Evolutionary conservation across 805 yeast genomes (phyloP), one percentile per base, ranked within the genome.

Genomic region (Candida odintsovae): DNA sequence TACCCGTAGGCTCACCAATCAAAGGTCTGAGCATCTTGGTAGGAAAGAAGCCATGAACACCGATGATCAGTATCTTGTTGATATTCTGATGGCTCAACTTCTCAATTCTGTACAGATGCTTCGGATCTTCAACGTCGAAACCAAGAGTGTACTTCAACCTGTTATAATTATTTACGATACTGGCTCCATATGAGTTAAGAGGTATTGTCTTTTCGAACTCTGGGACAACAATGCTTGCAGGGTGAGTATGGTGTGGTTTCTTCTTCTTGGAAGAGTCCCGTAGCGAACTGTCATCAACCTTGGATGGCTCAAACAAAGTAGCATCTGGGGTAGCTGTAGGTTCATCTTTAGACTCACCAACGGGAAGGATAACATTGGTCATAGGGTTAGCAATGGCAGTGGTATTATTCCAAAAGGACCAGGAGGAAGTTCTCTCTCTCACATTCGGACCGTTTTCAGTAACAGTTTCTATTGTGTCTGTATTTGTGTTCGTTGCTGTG

Each of bases 41-140:
- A 0, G 99, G 99, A 69, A 94, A 92, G 59, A 90, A 92, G 1
- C 99, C 99, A 67, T 92, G 99, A 2, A 92, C 90, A 0, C 99
- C 99, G 48, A 92, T 80, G 31, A 94, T 84, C 26, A 92, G 74
- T 0, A 86, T 86, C 51, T 81, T 79, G 47, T 77, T 76, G 33
- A 78, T 70, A 11, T 49, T 46, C 8, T 29, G 41, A n/a, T 44
- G 54, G 38, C 44, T 40, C 23, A 26, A 26, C 28, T 43, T 44
- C 37, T 44, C 50, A 2, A 50, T 49, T 29, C 64, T 52, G 37
- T 56, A 60, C 2, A 61, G 50, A 48, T 58, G 64, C 22, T 48
- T 54, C 7, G 61, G 63, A 26, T 55, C 53, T n/a, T 50, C 45
- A 28, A 57, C 61, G 16, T 50, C 53, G 33, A 61, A 61, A 0